Evolutionary conservation across 345 rosid genomes (phyloP).

Genomic region (Moricandia arvensis): DNA sequence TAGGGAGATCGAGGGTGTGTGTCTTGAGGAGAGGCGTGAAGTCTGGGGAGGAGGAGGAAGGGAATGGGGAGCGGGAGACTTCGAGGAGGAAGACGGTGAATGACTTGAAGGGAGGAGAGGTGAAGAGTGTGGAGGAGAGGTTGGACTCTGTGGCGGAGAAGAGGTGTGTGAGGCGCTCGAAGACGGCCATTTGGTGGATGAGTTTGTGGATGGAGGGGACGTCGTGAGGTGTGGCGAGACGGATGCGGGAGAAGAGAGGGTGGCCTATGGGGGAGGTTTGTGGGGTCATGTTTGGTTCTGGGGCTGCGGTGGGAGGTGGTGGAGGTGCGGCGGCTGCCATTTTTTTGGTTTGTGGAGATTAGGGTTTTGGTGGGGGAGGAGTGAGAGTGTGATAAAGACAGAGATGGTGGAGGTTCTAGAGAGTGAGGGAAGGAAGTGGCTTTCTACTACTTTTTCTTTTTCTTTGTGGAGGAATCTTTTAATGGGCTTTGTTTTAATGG

Average conservation of each 20-base stretch:
- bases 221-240: conserved; percentile 74
- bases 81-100: conserved; percentile 84
- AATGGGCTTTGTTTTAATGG: conserved; percentile 5
- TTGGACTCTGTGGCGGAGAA: conserved; percentile 77
- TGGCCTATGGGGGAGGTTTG: conserved; percentile 42
- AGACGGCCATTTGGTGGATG: conserved; percentile 87
- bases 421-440: neutral
- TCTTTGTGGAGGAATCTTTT: neutral
- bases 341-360: neutral
- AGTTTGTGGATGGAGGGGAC: conserved; percentile 83
- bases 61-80: conserved; percentile 52
- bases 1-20: conserved; percentile 47
- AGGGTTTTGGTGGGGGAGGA: conserved; percentile 18
- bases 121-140: conserved; percentile 74
- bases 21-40: conserved; percentile 46
- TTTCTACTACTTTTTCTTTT: neutral
- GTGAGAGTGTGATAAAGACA: neutral
- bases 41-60: conserved; percentile 17
- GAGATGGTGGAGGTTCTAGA: conserved; percentile 4
- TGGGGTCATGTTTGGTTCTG: conserved; percentile 50
- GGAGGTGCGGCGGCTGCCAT: conserved; percentile 97
- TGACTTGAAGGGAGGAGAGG: conserved; percentile 71
- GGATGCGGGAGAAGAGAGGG: conserved; percentile 78
- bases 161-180: conserved; percentile 65
- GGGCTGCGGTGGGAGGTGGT: conserved; percentile 71